phyloP scores from a whole-genome alignment of 805 yeast genomes.

The Candida chauliodis region DNA sequence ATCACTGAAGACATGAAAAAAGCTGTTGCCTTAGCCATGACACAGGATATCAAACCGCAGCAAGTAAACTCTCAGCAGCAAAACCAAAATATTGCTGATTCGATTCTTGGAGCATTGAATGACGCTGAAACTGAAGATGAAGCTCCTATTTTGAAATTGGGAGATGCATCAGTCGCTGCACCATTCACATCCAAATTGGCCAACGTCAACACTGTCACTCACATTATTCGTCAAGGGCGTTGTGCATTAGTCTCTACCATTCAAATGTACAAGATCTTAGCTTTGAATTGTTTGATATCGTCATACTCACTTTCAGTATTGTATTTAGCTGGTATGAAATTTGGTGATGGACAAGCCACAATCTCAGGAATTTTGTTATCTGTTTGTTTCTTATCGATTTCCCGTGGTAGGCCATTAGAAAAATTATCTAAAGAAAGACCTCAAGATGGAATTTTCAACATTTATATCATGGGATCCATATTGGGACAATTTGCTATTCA shows the following conservation, averaged over 20 bases:
- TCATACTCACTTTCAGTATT: conserved; percentile 94
- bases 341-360: conserved; percentile 98
- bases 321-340: conserved; percentile 94
- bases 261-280: conserved; percentile 97
- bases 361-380: conserved; percentile 89
- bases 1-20: conserved; percentile 71
- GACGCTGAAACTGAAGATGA: conserved; percentile 69
- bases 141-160: conserved; percentile 89
- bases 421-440: conserved; percentile 92
- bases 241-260: conserved; percentile 96
- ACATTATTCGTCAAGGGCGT: conserved; percentile 95
- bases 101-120: conserved; percentile 52
- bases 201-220: conserved; percentile 87
- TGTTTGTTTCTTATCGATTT: conserved; percentile 91
- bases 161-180: conserved; percentile 99
- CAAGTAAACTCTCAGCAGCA: conserved; percentile 1
- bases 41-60: conserved; percentile 10
- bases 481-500: conserved; percentile 95
- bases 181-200: conserved; percentile 95
- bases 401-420: conserved; percentile 88
- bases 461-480: conserved; percentile 96
- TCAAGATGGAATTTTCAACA: conserved; percentile 93
- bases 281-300: conserved; percentile 92
- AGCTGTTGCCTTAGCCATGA: conserved; percentile 53
- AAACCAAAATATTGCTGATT: conserved; percentile 50